Evolutionary conservation across 805 yeast species (phyloP).

Genomic region (Candida silvatica): DNA sequence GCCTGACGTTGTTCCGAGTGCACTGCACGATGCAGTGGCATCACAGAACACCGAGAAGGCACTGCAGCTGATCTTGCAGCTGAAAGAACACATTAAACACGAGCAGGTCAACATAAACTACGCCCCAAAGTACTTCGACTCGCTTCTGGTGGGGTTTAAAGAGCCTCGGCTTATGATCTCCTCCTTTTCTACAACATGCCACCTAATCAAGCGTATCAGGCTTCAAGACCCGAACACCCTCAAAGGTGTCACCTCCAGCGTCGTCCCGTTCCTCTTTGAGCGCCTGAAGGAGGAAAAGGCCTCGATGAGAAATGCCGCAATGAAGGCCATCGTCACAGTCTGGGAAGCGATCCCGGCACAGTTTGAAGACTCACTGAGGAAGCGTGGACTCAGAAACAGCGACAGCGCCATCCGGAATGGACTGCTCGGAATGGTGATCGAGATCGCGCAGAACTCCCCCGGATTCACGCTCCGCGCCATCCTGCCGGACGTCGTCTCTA

Average conservation of each 20-base stretch:
- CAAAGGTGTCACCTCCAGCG: constrained; percentile 31
- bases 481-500: constrained; percentile 16
- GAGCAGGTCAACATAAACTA: constrained; percentile 42
- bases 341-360: constrained; percentile 44
- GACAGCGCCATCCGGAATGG: constrained; percentile 32
- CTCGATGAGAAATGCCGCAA: constrained; percentile 33
- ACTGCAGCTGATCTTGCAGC: constrained; percentile 21
- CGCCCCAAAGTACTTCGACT: constrained; percentile 42
- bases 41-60: constrained; percentile 12
- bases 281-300: constrained; percentile 34
- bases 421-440: constrained; percentile 35
- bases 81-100: constrained; percentile 47
- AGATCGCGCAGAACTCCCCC: constrained; percentile 28
- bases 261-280: constrained; percentile 44
- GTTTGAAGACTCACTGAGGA: constrained; percentile 37
- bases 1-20: constrained; percentile 16
- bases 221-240: constrained; percentile 44
- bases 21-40: constrained; percentile 17
- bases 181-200: constrained; percentile 45
- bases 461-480: constrained; percentile 26
- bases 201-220: constrained; percentile 47
- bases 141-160: constrained; percentile 37
- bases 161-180: constrained; percentile 30
- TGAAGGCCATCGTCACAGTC: constrained; percentile 41
- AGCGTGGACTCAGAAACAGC: constrained; percentile 32